Conservation (phyloP, 257 asterid species). For the Gentiana straminea region DNA sequence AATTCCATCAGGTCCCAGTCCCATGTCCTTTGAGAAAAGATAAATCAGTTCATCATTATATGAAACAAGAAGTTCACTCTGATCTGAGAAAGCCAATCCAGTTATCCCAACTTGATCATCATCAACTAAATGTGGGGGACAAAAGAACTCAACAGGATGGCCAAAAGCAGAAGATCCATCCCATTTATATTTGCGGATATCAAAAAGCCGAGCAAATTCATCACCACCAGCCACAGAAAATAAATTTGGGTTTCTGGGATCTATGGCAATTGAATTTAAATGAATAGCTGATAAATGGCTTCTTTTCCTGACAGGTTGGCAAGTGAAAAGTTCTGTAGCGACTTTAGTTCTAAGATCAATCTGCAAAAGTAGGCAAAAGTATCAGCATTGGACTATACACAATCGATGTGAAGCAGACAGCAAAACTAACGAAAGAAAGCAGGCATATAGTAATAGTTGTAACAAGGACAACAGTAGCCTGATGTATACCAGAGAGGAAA, state of each 20-base stretch:
- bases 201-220: slow-evolving; percentile 64
- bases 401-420: no score
- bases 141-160: slow-evolving; percentile 55
- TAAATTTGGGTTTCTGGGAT: slow-evolving; percentile 83
- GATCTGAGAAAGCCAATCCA: slow-evolving; percentile 85
- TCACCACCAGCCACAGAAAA: slow-evolving; percentile 86
- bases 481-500: no score
- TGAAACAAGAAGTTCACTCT: slow-evolving; percentile 88
- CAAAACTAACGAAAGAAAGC: no score
- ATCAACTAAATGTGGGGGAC: slow-evolving; percentile 60
- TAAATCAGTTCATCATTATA: slow-evolving; percentile 68
- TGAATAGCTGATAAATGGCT: slow-evolving; percentile 24
- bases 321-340: slow-evolving; percentile 58
- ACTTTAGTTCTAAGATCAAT: slow-evolving; percentile 72
- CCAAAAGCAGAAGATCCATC: slow-evolving; percentile 56
- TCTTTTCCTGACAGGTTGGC: slow-evolving; percentile 21
- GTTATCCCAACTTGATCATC: slow-evolving; percentile 59
- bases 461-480: no score
- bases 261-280: slow-evolving; percentile 66
- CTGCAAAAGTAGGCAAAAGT: slow-evolving; percentile 26
- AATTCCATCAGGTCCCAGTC: slow-evolving; percentile 48
- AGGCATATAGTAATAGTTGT: no score
- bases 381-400: neutral
- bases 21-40: slow-evolving; percentile 64
- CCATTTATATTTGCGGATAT: slow-evolving; percentile 68